Percentiles rank a stretch among this genome's conserved stretches.
Conservation (phyloP, 2,329 filamentous ascomycete species). For the Calonectria crousiana region DNA sequence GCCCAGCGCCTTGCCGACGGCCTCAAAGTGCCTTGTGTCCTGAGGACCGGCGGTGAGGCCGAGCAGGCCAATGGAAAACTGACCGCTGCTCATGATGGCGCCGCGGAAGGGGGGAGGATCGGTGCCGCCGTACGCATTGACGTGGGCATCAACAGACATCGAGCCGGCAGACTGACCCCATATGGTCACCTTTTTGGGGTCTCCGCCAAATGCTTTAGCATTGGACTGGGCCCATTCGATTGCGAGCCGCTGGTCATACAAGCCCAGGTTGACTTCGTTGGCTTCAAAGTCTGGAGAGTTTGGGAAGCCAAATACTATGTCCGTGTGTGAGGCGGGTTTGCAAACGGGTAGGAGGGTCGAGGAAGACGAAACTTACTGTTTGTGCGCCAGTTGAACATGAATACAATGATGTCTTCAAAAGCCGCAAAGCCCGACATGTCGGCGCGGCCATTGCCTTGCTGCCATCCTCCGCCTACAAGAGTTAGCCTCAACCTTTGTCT, state of each 20-base stretch:
- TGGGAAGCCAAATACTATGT: constrained; percentile 57
- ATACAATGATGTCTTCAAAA: constrained; percentile 43
- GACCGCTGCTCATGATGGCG: constrained; percentile 45
- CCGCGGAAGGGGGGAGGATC: constrained; percentile 38
- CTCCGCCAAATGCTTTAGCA: constrained; percentile 43
- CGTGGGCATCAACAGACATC: constrained; percentile 47
- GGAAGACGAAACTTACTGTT: constrained; percentile 31
- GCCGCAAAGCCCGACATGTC: constrained; percentile 43
- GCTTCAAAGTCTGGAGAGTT: constrained; percentile 53
- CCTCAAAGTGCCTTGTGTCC: constrained; percentile 30
- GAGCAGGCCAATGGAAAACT: constrained; percentile 42
- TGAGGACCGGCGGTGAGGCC: constrained; percentile 13
- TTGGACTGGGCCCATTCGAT: constrained; percentile 45
- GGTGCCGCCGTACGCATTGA: constrained; percentile 35
- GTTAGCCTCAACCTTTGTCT: background rate
- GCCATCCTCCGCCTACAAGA: constrained; percentile 35
- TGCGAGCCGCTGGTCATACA: constrained; percentile 44
- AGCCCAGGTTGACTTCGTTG: constrained; percentile 48
- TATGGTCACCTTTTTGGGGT: constrained; percentile 41
- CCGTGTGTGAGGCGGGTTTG: background rate
- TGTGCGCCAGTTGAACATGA: constrained; percentile 44
- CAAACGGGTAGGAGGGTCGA: background rate
- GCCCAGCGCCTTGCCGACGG: constrained; percentile 27
- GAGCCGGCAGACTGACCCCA: constrained; percentile 47
- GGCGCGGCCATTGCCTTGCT: constrained; percentile 36